Conservation (phyloP, 257 asterid species). For the Solanum sejunctum region DNA sequence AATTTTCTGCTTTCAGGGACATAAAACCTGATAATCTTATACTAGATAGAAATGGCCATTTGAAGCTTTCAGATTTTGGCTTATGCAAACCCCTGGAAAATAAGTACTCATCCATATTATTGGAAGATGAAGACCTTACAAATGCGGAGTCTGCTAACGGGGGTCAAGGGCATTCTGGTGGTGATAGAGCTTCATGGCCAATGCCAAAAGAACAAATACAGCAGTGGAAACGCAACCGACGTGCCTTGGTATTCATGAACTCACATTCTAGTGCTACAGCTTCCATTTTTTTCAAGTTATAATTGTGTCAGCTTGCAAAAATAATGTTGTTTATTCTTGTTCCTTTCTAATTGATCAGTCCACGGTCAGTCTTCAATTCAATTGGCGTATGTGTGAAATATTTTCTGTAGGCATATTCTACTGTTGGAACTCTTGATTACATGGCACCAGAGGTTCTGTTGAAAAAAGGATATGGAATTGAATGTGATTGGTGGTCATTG, state of each 20-base stretch:
- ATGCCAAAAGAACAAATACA: conserved; percentile 96
- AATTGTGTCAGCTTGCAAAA: not conserved
- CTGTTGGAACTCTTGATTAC: conserved; percentile 95
- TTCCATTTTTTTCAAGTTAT: not conserved
- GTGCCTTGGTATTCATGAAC: conserved; percentile 57
- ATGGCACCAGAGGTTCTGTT: conserved; percentile 96
- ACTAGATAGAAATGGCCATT: conserved; percentile 81
- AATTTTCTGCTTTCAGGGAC: conserved; percentile 46
- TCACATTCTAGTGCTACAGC: not conserved
- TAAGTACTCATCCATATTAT: conserved; percentile 58
- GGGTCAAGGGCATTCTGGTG: conserved; percentile 16
- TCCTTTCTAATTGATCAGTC: not conserved
- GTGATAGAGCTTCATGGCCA: conserved; percentile 60
- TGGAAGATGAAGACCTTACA: conserved; percentile 69
- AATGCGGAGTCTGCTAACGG: conserved; percentile 38
- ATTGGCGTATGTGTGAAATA: not conserved
- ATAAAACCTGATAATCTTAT: conserved; percentile 93
- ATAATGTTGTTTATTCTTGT: not conserved
- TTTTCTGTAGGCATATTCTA: conserved; percentile 74
- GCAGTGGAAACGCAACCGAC: conserved; percentile 89
- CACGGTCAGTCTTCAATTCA: not conserved
- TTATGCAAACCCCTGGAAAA: conserved; percentile 44
- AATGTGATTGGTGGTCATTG: conserved; percentile 98
- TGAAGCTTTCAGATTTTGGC: conserved; percentile 94
- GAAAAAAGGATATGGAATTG: conserved; percentile 96